phyloP scores from a whole-genome alignment of 495 filamentous ascomycete genomes.

The Penicillium ucsense region DNA sequence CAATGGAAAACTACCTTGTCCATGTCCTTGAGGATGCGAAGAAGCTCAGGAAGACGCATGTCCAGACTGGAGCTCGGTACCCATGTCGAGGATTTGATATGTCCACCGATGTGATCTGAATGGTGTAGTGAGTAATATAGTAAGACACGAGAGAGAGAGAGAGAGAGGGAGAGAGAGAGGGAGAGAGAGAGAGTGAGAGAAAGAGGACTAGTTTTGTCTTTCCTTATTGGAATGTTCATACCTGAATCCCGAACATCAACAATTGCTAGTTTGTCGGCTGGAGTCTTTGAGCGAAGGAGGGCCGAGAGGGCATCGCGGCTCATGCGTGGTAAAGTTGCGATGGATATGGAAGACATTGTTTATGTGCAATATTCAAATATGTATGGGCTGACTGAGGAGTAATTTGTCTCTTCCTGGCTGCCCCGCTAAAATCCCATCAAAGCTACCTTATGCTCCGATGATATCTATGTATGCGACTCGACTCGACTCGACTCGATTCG shows the following conservation, averaged over 20 bases:
- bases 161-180: no score
- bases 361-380: neutral
- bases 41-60: conserved; percentile 66
- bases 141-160: no score
- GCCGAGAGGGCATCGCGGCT: conserved; percentile 51
- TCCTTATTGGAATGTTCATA: conserved; percentile 10
- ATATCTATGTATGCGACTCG: no score
- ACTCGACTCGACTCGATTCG: neutral
- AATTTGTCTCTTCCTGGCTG: no score
- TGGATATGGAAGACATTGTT: conserved; percentile 45
- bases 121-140: no score
- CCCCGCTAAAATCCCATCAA: neutral
- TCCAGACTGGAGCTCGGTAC: conserved; percentile 66
- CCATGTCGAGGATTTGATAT: conserved; percentile 66
- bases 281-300: conserved; percentile 25
- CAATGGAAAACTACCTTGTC: conserved; percentile 91
- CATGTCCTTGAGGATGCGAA: conserved; percentile 67
- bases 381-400: no score
- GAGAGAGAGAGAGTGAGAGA: no score
- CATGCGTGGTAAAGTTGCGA: conserved; percentile 56
- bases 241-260: conserved; percentile 85
- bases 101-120: conserved; percentile 82
- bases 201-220: no score
- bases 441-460: no score
- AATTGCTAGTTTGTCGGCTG: conserved; percentile 49